Base-by-base conservation (phyloP, 1,284 basidiomycete species). In the Tremellales sp. region DNA sequence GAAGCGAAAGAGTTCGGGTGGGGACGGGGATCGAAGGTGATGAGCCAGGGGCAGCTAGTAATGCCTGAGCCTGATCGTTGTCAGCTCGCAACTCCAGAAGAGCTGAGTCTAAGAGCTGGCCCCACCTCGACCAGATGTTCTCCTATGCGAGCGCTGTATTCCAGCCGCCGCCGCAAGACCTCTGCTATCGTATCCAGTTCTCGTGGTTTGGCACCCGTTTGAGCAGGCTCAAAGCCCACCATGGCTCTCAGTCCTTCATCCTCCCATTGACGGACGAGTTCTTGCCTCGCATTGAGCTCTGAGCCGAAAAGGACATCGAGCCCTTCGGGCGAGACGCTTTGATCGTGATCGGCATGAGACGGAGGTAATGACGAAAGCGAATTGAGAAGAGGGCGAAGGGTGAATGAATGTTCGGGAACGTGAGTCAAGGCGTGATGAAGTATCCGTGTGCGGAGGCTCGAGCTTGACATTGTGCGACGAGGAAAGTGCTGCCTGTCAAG, bases 51-150 rank as follows among this genome's bases (percentile, higher is more conserved):
- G 67, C 43, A 3, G 65, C 53, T 12, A 72, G 54, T 33, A 68
- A 57, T 7, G 67, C 67, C 39, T 70, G 62, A 6, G 69, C 69
- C 66, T 70, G 43, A 3, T 22, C 3, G n/a, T 36, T 15, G 19
- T 36, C 33, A 36, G 33, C 6, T 36, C 33, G 13, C 22, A 19
- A 21, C 26, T 3, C 15, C 23, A 23, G 40, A 26, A 19, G n/a
- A n/a, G n/a, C n/a, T n/a, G n/a, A n/a, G n/a, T n/a, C n/a, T 3
- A 35, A 15, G 15, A 12, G 24, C 3, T 40, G 22, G 11, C 57
- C 62, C 40, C n/a, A 67, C 67, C 55, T 72, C 69, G 12, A 66
- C 58, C 7, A 72, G 64, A 49, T 68, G 60, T 50, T 67, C 64
- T 12, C 66, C 66, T 2, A 65, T 53, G 8, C 27, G n/a, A 2